Conservation (phyloP, 2,329 filamentous ascomycete species). For the Raffaelea ambrosiae region DNA sequence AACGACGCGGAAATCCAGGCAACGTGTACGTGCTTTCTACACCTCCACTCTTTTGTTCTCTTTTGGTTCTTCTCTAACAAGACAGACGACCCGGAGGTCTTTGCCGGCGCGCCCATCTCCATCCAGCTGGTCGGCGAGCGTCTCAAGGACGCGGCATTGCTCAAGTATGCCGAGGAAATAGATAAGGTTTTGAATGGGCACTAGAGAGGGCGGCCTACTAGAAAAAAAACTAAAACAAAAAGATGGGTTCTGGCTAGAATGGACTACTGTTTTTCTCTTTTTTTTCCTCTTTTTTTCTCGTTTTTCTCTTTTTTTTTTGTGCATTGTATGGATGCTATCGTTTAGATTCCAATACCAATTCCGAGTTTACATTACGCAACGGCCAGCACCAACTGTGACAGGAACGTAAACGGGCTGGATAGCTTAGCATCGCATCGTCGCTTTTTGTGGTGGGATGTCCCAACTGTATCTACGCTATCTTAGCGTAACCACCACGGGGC, state of each 20-base stretch:
- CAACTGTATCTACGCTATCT: too few species aligned
- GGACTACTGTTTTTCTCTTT: background rate
- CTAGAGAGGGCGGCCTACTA: too few species aligned
- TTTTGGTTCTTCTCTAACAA: background rate
- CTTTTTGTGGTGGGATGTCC: too few species aligned
- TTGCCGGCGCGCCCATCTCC: constrained; percentile 8
- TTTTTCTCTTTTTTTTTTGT: background rate
- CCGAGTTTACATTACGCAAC: too few species aligned
- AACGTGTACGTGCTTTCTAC: too few species aligned
- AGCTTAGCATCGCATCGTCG: too few species aligned
- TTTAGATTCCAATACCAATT: too few species aligned
- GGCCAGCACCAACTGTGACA: too few species aligned
- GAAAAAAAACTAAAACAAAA: background rate
- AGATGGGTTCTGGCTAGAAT: too few species aligned
- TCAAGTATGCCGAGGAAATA: background rate
- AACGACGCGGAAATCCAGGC: constrained; percentile 9
- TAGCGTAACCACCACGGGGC: too few species aligned
- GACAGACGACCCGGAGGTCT: constrained; percentile 6
- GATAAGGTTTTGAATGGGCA: constrained; percentile 1
- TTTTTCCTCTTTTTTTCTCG: background rate
- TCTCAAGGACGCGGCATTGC: constrained; percentile 4
- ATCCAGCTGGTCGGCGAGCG: constrained; percentile 9
- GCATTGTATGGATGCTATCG: too few species aligned
- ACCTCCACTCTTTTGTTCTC: background rate
- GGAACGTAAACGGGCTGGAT: too few species aligned